Conservation (phyloP, 352 stramenopile species). For the Pythium sp. region DNA sequence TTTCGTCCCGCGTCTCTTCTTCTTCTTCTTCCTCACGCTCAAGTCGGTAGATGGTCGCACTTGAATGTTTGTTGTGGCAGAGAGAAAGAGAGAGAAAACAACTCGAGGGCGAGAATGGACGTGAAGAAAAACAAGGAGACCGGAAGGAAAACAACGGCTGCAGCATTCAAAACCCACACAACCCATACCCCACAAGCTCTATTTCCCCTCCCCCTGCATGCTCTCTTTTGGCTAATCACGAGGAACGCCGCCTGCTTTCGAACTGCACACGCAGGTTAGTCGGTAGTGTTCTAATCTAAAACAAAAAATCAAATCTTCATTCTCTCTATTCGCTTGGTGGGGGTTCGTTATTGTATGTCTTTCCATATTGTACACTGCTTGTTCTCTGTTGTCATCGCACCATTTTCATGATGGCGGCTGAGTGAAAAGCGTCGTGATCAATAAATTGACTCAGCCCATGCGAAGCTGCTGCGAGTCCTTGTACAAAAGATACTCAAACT, state of each 20-base stretch:
- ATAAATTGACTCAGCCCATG: not conserved
- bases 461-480: conserved; percentile 31
- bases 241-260: conserved; percentile 7
- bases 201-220: conserved; percentile 10
- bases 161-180: conserved; percentile 12
- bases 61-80: conserved; percentile 3
- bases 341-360: not conserved
- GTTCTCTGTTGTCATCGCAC: not conserved
- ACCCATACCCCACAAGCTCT: conserved; percentile 1
- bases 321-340: conserved; percentile 11
- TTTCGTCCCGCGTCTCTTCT: conserved; percentile 12
- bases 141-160: not conserved
- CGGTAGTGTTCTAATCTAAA: conserved; percentile 16
- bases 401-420: not conserved
- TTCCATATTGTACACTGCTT: not conserved
- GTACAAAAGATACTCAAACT: conserved; percentile 78
- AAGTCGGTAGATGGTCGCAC: conserved; percentile 19
- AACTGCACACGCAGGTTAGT: not conserved
- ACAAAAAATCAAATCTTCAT: conserved; percentile 11
- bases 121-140: conserved; percentile 5
- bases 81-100: not conserved
- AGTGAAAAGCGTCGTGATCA: not conserved
- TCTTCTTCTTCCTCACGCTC: conserved; percentile 9
- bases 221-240: conserved; percentile 17
- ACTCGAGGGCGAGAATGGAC: conserved; percentile 1